Evolutionary conservation across 495 filamentous ascomycete genomes (phyloP), one percentile per base, ranked within the genome.

Genomic region (Penicillium odoratum): DNA sequence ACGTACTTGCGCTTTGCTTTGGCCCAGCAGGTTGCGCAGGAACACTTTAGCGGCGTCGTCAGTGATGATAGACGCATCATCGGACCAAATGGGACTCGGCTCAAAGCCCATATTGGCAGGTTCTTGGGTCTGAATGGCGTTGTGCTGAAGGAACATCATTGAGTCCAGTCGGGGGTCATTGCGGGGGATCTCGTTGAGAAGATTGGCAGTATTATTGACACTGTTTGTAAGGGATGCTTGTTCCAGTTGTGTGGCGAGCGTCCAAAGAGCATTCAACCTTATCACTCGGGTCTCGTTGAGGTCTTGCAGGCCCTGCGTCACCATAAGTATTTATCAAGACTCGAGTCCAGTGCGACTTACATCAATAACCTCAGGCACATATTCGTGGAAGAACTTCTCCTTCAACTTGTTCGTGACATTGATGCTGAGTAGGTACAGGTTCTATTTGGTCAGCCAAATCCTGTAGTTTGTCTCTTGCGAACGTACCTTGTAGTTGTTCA

Each of bases 331-430:
- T 13, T 43, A 21, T 21, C 21, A 21, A 21, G 21, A 21, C 2
- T 21, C 21, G 21, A 21, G 21, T 21, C 21, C 8, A 34, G 31
- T 31, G 42, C 31, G 13, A 55, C 57, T 59, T 21, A 93, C 92
- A 75, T 99, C 91, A 62, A 99, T 77, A 33, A 99, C 69, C 57
- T 97, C 93, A 4, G 94, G 94, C 21, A 99, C 82, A 70, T 97
- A 97, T 79, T 97, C 92, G 69, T 98, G 85, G 64, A 92, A 99
- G 74, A 97, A 97, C 68, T 86, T 91, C 70, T 96, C 90, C 75
- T 97, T 98, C 65, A 96, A 86, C 71, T 91, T 93, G 74, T 99
- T 99, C 38, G 93, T 92, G 44, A 97, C 89, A 67, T 93, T 94
- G 77, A 99, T 95, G 53, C 84, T 83, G 60, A 99, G 93, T 38